These are phyloP conservation scores for Saccharomycopsis oosterbeekiorum DNA, from an alignment of 805 yeast genomes.

Conservation along the genomic window DNA sequence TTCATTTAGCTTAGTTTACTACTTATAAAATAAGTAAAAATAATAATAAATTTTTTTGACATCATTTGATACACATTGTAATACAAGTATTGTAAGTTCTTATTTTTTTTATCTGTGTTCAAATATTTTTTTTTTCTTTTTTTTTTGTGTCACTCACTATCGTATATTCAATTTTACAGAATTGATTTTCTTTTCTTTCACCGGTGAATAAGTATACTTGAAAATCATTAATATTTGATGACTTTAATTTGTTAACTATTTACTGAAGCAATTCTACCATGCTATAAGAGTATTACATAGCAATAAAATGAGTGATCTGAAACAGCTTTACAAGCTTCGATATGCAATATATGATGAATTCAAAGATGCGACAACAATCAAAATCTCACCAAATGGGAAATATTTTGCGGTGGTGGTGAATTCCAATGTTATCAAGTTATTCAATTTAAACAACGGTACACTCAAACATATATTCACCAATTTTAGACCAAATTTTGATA, in stretches of 20 bases:
- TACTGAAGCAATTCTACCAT: conserved; percentile 40
- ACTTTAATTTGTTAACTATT: no score
- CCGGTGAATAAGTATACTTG: no score
- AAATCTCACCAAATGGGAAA: conserved; percentile 31
- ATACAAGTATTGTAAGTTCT: no score
- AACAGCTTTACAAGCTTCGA: neutral
- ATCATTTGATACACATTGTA: no score
- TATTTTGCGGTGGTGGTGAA: conserved; percentile 23
- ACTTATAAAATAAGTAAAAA: conserved; percentile 46
- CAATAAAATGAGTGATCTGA: neutral
- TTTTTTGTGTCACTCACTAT: no score
- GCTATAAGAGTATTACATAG: conserved; percentile 18
- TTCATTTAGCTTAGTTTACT: conserved; percentile 5
- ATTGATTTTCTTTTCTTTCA: no score
- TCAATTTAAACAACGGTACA: neutral
- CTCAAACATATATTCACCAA: neutral
- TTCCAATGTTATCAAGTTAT: conserved; percentile 29
- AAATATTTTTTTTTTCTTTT: no score
- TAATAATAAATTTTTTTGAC: no score
- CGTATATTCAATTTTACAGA: no score
- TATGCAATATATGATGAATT: neutral
- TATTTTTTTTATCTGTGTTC: no score
- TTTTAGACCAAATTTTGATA: neutral
- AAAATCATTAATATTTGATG: no score
- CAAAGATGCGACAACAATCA: conserved; percentile 3